Conservation (phyloP, 108 stramenopile species). For the Nitzschia palea region DNA sequence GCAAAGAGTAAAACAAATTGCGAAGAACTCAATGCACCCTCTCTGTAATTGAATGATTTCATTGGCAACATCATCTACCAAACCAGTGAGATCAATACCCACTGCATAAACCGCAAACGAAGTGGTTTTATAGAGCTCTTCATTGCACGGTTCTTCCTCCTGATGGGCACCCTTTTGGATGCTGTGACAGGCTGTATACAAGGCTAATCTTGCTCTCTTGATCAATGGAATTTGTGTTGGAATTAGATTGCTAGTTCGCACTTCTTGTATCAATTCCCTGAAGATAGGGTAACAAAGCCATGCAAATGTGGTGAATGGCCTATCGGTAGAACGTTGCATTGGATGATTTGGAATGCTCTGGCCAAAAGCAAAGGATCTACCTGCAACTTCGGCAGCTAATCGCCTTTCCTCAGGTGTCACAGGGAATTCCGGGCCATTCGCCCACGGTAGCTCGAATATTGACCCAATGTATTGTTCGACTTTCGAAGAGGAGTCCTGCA, state of each 20-base stretch:
- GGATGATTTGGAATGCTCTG: not conserved
- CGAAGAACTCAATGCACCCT: conserved; percentile 9
- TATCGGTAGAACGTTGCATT: not conserved
- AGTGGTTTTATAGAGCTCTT: not conserved
- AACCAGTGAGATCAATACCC: not conserved
- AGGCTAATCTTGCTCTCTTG: not conserved
- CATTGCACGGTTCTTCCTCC: not conserved
- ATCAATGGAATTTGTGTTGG: not conserved
- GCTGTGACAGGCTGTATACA: conserved; percentile 5
- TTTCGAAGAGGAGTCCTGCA: too few species aligned
- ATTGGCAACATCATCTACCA: not conserved
- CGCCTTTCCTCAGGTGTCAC: conserved; percentile 1
- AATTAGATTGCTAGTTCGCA: not conserved
- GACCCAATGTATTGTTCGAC: too few species aligned
- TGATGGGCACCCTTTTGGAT: not conserved
- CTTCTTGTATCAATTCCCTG: not conserved
- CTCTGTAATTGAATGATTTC: not conserved
- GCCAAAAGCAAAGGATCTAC: not conserved
- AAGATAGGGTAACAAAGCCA: not conserved
- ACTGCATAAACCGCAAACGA: not conserved
- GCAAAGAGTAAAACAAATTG: not conserved
- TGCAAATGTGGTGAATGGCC: not conserved
- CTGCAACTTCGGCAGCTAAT: conserved; percentile 9
- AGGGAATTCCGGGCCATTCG: too few species aligned
- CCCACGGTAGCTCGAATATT: too few species aligned